Evolutionary conservation across 2,329 filamentous ascomycete genomes (phyloP).

Genomic region (Colletotrichum somersetense): DNA sequence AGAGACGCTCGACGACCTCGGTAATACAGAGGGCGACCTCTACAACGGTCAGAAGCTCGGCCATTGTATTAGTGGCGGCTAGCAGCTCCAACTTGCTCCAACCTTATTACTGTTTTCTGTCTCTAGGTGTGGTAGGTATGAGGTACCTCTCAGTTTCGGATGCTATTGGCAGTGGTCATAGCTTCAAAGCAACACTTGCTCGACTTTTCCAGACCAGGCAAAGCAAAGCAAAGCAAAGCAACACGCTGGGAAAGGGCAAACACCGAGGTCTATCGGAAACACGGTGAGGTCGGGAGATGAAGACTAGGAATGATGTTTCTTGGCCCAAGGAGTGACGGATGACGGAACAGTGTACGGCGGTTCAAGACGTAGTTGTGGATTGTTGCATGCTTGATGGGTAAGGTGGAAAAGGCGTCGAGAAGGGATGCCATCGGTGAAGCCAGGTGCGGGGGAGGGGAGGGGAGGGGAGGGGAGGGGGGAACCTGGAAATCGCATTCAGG

Average conservation of each 20-base stretch:
- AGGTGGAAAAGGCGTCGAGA: background rate
- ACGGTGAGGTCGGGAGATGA: background rate
- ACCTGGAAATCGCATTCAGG: background rate
- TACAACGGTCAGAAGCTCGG: constrained; percentile 42
- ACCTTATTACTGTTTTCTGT: background rate
- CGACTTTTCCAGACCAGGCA: background rate
- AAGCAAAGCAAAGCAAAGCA: background rate
- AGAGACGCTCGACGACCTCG: constrained; percentile 43
- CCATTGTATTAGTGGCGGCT: constrained; percentile 41
- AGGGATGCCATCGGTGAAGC: background rate
- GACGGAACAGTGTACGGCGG: background rate
- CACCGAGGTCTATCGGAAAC: background rate
- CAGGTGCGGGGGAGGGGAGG: background rate
- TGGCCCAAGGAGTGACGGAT: background rate
- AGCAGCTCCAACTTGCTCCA: background rate
- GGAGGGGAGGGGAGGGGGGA: background rate
- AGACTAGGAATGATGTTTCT: background rate
- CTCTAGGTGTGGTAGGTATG: background rate
- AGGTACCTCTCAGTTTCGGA: constrained; percentile 2
- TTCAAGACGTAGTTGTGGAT: background rate
- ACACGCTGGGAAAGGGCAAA: background rate
- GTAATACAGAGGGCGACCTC: constrained; percentile 43
- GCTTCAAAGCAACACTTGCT: background rate
- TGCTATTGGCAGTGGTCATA: constrained; percentile 13
- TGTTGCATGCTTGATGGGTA: background rate